Evolutionary conservation across 2,329 filamentous ascomycete species (phyloP).

Genomic region (Aspergillus tubingensis): DNA sequence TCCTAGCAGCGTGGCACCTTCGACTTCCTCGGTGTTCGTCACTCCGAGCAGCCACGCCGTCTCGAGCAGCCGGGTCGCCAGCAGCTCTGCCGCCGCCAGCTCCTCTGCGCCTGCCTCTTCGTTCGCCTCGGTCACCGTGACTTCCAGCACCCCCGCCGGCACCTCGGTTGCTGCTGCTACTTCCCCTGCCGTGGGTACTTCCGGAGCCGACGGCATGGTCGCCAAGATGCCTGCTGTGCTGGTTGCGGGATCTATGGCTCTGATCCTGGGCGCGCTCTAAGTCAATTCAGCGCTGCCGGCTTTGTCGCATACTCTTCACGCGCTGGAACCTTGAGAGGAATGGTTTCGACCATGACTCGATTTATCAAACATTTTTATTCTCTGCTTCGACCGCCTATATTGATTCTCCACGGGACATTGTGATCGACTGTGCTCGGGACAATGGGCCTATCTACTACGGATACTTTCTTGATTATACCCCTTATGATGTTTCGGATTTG

Average conservation of each 20-base stretch:
- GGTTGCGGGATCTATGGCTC: conserved; percentile 40
- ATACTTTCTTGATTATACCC: conserved; percentile 32
- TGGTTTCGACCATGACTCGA: not conserved
- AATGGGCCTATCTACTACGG: conserved; percentile 22
- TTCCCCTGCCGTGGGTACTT: conserved; percentile 9
- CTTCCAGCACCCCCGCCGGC: conserved; percentile 17
- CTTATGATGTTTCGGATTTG: conserved; percentile 26
- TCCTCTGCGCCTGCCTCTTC: conserved; percentile 17
- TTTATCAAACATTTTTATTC: conserved; percentile 23
- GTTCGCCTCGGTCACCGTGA: conserved; percentile 16
- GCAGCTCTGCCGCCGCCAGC: conserved; percentile 33
- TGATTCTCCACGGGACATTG: conserved; percentile 2
- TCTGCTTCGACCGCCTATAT: conserved; percentile 18
- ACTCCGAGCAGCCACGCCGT: conserved; percentile 28
- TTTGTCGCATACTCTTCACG: not conserved
- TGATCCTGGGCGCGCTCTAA: conserved; percentile 41
- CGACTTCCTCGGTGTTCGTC: conserved; percentile 29
- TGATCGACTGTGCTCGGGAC: conserved; percentile 6
- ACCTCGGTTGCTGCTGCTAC: conserved; percentile 27
- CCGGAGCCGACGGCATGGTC: conserved; percentile 22
- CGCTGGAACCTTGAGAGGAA: not conserved
- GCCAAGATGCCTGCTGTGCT: conserved; percentile 34
- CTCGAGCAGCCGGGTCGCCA: conserved; percentile 18
- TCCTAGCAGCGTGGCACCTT: conserved; percentile 21
- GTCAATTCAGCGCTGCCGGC: conserved; percentile 3